Evolutionary conservation across 2,329 filamentous ascomycete species (phyloP).

Genomic region (Alternaria arborescens): DNA sequence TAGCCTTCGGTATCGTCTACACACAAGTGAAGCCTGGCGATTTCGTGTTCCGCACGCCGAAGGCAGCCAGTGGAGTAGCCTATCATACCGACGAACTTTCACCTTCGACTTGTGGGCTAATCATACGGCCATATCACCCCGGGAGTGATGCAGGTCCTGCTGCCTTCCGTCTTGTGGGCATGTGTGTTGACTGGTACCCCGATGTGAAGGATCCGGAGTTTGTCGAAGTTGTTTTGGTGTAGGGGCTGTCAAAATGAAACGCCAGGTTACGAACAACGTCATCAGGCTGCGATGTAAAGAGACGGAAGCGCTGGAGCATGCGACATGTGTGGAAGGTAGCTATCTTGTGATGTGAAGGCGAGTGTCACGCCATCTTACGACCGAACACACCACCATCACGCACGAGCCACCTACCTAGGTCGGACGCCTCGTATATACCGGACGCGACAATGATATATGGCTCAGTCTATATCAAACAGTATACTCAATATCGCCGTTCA

Average conservation of each 20-base stretch:
- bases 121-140: background rate
- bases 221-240: background rate
- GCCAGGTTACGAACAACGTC: no score
- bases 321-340: no score
- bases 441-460: background rate
- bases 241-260: background rate
- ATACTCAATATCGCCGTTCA: background rate
- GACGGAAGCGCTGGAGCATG: no score
- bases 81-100: background rate
- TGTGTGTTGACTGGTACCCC: background rate
- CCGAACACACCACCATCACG: conserved; percentile 10
- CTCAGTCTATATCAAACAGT: no score
- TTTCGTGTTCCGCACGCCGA: background rate
- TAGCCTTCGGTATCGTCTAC: background rate
- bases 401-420: background rate
- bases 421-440: background rate
- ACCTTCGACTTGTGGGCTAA: background rate
- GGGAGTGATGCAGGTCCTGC: background rate
- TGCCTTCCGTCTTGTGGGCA: background rate
- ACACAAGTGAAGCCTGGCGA: background rate
- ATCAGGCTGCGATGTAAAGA: no score
- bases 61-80: fast-evolving
- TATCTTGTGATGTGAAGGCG: conserved; percentile 7
- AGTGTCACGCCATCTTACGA: conserved; percentile 38
- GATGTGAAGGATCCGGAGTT: background rate